Conservation (phyloP, 257 asterid species). For the Coffea canephora region DNA sequence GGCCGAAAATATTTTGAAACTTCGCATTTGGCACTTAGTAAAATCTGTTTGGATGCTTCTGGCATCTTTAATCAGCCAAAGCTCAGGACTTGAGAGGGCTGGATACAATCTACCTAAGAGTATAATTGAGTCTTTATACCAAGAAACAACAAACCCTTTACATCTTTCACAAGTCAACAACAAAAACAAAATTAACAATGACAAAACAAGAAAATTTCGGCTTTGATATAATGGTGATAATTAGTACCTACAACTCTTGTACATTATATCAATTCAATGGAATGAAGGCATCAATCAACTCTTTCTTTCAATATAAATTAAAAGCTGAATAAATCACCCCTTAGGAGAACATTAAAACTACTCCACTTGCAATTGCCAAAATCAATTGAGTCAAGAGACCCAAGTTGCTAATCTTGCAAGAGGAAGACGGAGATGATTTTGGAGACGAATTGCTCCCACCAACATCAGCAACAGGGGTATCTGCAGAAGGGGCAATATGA, state of each 20-base stretch:
- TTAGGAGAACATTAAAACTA: not conserved
- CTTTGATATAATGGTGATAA: not conserved
- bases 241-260: not conserved
- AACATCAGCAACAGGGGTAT: slow-evolving; percentile 42
- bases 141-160: too few species aligned
- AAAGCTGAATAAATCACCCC: slow-evolving; percentile 3
- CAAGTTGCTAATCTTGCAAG: slow-evolving; percentile 30
- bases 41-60: too few species aligned
- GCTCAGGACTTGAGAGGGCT: too few species aligned
- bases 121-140: too few species aligned
- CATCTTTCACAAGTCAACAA: not conserved
- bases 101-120: too few species aligned
- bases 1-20: too few species aligned
- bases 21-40: too few species aligned
- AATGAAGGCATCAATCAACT: not conserved
- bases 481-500: slow-evolving; percentile 49
- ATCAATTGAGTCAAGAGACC: slow-evolving; percentile 28
- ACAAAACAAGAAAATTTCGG: not conserved
- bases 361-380: slow-evolving; percentile 36
- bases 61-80: too few species aligned
- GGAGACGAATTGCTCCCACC: slow-evolving; percentile 30
- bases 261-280: slow-evolving; percentile 1
- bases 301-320: not conserved
- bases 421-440: slow-evolving; percentile 38
- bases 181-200: not conserved